Evolutionary conservation across 768 basidiomycete genomes (phyloP).

Genomic region (Megacollybia marginata): DNA sequence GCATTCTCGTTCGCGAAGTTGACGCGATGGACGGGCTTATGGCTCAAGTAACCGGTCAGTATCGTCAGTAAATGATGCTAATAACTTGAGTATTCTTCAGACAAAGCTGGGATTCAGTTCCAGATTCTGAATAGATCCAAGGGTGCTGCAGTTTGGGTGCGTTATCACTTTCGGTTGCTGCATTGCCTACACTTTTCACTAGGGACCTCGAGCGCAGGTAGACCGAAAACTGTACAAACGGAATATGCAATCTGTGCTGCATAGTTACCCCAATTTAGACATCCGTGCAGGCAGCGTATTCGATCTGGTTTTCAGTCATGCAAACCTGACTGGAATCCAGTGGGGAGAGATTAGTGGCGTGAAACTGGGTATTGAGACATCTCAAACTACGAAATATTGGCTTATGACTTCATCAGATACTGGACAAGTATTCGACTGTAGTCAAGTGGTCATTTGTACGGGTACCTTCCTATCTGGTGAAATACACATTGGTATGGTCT

Average conservation of each 20-base stretch:
- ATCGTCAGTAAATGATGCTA: neutral
- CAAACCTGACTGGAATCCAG: conserved; percentile 22
- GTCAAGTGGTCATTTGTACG: conserved; percentile 81
- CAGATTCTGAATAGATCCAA: conserved; percentile 80
- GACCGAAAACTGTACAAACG: conserved; percentile 78
- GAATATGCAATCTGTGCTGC: conserved; percentile 68
- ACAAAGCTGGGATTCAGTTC: conserved; percentile 86
- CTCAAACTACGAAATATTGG: neutral
- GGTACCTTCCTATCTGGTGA: conserved; percentile 90
- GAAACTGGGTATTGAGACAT: conserved; percentile 42
- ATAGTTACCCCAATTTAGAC: conserved; percentile 61
- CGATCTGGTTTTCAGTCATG: conserved; percentile 63
- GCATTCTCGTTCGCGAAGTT: conserved; percentile 84
- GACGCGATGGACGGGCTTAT: conserved; percentile 88
- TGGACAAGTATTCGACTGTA: conserved; percentile 69
- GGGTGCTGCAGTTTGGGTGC: conserved; percentile 85
- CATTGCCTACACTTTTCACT: neutral
- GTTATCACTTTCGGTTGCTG: conserved; percentile 11
- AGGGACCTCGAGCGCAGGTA: conserved; percentile 89
- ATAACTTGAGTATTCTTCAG: conserved; percentile 25
- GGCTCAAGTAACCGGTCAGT: conserved; percentile 71
- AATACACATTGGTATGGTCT: conserved; percentile 70
- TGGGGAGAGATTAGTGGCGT: conserved; percentile 62
- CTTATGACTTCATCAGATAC: conserved; percentile 37
- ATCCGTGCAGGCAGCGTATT: conserved; percentile 70